phyloP scores from a whole-genome alignment of 2,329 filamentous ascomycete species.

The Phyllosticta paracitricarpa region DNA sequence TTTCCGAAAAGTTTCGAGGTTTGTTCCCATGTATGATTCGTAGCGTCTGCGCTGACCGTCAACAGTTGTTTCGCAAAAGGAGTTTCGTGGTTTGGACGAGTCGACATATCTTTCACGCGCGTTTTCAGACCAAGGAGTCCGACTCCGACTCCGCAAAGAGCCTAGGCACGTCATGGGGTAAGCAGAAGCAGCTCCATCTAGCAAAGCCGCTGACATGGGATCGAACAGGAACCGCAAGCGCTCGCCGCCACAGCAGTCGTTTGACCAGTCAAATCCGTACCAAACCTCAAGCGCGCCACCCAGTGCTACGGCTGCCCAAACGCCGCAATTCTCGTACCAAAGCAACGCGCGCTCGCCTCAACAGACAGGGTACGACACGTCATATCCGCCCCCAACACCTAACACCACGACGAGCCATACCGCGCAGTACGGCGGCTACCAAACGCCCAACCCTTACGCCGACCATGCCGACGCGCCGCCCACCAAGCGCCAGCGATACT shows the following conservation, averaged over 20 bases:
- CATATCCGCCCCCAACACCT: background rate
- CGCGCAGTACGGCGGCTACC: background rate
- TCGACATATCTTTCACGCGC: conserved; percentile 72
- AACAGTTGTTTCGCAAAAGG: conserved; percentile 46
- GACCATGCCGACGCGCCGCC: background rate
- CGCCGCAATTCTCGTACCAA: background rate
- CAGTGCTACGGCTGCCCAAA: background rate
- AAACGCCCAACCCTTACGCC: background rate
- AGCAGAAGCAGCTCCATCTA: background rate
- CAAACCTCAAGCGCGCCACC: background rate
- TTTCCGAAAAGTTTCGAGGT: conserved; percentile 61
- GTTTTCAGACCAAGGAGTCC: conserved; percentile 80
- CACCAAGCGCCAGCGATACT: background rate
- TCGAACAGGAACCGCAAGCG: conserved; percentile 1
- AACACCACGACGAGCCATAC: background rate
- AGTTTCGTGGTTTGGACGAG: conserved; percentile 69
- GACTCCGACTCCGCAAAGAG: conserved; percentile 73
- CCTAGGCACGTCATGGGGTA: conserved; percentile 40
- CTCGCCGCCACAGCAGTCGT: conserved; percentile 1
- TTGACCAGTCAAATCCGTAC: background rate
- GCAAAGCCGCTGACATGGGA: background rate
- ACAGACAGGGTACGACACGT: background rate
- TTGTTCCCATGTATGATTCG: conserved; percentile 20
- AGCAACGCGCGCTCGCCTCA: background rate
- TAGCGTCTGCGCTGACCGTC: conserved; percentile 8